Evolutionary conservation across 169 alveolate species (phyloP).

Genomic region (Eimeria maxima): DNA sequence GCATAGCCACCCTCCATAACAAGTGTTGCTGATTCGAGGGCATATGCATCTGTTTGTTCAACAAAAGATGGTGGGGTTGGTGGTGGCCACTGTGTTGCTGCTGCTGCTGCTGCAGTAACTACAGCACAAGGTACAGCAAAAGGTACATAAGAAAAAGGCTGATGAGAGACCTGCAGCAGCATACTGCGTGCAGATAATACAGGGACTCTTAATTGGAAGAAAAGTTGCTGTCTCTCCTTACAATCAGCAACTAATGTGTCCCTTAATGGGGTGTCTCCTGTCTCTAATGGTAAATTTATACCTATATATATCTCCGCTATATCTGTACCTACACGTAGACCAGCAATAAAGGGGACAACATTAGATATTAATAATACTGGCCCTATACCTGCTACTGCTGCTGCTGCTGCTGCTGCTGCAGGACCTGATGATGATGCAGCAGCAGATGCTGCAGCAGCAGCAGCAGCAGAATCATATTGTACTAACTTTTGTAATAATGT

Average conservation of each 20-base stretch:
- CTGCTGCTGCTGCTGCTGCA: not conserved
- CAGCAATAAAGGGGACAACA: constrained; percentile 37
- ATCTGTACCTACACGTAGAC: not conserved
- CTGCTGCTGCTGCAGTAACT: not conserved
- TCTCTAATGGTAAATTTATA: not conserved
- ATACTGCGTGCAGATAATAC: constrained; percentile 1
- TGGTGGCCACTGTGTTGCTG: constrained; percentile 43
- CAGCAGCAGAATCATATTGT: constrained; percentile 21
- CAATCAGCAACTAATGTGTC: not conserved
- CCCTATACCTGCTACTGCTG: not conserved
- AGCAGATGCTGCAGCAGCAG: constrained; percentile 7
- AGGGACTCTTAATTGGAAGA: not conserved
- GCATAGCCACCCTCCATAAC: not conserved
- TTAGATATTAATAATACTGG: not conserved
- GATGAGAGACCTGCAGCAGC: not conserved
- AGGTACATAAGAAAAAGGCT: not conserved
- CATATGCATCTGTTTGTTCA: not conserved
- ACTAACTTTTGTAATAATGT: not conserved
- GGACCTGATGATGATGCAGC: not conserved
- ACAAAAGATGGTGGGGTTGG: not conserved
- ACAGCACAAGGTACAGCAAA: not conserved
- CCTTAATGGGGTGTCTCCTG: not conserved
- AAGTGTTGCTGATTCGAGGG: not conserved
- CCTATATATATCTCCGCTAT: not conserved
- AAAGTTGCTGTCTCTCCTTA: not conserved